Percentiles rank a stretch among this genome's conserved stretches.
These are phyloP conservation scores for Trametes cinnabarina DNA, from an alignment of 768 basidiomycete genomes.

Conservation along the genomic window DNA sequence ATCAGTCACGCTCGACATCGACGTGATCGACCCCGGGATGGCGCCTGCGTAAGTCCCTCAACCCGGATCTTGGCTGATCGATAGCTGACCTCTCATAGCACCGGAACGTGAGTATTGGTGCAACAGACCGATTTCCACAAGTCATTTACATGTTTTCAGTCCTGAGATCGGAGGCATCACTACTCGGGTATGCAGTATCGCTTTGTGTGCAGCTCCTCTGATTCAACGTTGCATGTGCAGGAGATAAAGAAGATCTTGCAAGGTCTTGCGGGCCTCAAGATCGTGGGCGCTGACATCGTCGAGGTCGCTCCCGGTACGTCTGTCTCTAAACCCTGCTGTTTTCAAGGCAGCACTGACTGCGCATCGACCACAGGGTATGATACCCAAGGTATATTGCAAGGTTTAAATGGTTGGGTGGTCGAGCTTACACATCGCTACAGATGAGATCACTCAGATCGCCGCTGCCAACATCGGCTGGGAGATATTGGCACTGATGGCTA, in stretches of 20 bases:
- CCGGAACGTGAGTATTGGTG: slow-evolving; percentile 27
- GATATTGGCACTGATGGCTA: slow-evolving; percentile 33
- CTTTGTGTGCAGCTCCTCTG: neutral
- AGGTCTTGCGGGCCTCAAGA: slow-evolving; percentile 34
- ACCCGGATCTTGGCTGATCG: neutral
- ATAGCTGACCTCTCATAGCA: slow-evolving; percentile 10
- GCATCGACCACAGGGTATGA: slow-evolving; percentile 21
- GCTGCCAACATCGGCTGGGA: slow-evolving; percentile 36
- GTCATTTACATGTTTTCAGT: slow-evolving; percentile 1
- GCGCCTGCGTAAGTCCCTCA: slow-evolving; percentile 19
- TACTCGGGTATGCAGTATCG: slow-evolving; percentile 24
- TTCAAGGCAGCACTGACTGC: neutral
- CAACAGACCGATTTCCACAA: no score
- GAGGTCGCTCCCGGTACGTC: slow-evolving; percentile 29
- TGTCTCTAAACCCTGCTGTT: no score
- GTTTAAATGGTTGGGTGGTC: neutral
- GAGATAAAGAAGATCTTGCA: slow-evolving; percentile 38
- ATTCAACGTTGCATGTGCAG: neutral
- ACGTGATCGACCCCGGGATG: slow-evolving; percentile 21
- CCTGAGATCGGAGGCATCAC: slow-evolving; percentile 36
- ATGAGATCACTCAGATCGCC: slow-evolving; percentile 33
- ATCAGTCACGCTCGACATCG: slow-evolving; percentile 22
- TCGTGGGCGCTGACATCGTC: slow-evolving; percentile 37
- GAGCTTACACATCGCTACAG: slow-evolving; percentile 13
- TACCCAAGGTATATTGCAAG: slow-evolving; percentile 19